Evolutionary conservation across 2,329 filamentous ascomycete genomes (phyloP).

Genomic region (Ustilaginoidea virens): DNA sequence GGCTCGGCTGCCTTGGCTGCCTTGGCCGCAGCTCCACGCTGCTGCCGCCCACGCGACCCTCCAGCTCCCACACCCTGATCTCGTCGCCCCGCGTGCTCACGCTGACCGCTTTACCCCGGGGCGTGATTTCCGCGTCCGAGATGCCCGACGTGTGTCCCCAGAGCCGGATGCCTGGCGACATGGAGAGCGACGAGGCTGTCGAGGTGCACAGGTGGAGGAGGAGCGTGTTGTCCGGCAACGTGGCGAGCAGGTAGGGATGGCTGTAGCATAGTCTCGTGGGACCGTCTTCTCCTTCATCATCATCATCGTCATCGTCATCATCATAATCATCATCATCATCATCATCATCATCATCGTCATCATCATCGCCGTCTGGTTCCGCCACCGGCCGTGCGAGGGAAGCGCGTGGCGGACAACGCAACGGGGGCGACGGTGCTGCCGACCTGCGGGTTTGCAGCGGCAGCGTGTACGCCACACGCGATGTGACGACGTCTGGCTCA

Average conservation of each 20-base stretch:
- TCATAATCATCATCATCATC: no score
- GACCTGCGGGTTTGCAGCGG: conserved; percentile 14
- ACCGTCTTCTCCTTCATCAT: conserved; percentile 18
- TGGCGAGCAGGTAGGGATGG: conserved; percentile 75
- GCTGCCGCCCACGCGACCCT: conserved; percentile 45
- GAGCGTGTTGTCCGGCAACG: conserved; percentile 76
- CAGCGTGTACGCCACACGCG: conserved; percentile 20
- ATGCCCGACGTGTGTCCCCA: conserved; percentile 91
- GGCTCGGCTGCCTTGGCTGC: conserved; percentile 7
- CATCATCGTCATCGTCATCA: no score
- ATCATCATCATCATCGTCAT: no score
- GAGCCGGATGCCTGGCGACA: conserved; percentile 59
- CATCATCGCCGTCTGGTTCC: no score
- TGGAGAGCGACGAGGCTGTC: conserved; percentile 45
- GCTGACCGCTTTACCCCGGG: conserved; percentile 78
- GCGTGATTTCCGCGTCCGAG: conserved; percentile 69
- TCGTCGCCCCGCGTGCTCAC: conserved; percentile 67
- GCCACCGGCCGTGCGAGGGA: no score
- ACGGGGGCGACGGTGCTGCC: conserved; percentile 5
- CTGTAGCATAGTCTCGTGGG: conserved; percentile 53
- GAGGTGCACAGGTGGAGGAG: conserved; percentile 71
- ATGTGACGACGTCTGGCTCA: conserved; percentile 16
- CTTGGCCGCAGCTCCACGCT: conserved; percentile 37
- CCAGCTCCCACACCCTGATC: conserved; percentile 78
- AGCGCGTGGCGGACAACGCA: conserved; percentile 4